Base-by-base conservation (phyloP, 2,329 filamentous ascomycete genomes). In the Penicillium sp. region DNA sequence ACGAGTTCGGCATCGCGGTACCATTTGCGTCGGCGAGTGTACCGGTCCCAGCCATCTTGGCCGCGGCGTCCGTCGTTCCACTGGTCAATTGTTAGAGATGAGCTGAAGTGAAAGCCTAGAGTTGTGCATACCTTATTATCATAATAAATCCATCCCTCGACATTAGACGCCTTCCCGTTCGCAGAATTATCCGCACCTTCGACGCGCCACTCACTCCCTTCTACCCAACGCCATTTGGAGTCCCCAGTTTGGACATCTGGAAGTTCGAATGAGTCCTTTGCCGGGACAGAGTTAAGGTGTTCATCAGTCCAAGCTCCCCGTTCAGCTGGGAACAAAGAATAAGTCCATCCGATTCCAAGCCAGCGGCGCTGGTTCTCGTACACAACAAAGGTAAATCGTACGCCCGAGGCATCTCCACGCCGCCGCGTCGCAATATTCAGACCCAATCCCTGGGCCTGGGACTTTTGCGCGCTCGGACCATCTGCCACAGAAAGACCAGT, bases 351-450 rank as follows among this genome's bases (percentile, higher is more conserved):
- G 10, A 99, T 82, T 1, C 92, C 93, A 3, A 99, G 77, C 94
- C 94, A 99, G 46, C 94, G 84, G 34, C 94, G 84, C 72, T 99
- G 94, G 63, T 99, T 99, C 70, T 99, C 94, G 66, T 92, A 97
- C 2, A 99, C 81, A 41, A 94, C 92, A 58, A 99, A 99, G 0
- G 94, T 99, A 66, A 99, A 99, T 37, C 91, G 89, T 12, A 99
- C 90, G 1, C 92, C 91, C 0, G 91, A 84, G 4, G 88, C 87
- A 57, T 72, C 64, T 56, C 76, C 61, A 40, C 70, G 65, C 48
- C 70, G 69, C 46, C 64, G 69, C 17, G 78, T 77, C 13, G 77
- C 75, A 26, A 81, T 72, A 46, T 78, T 76, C 24, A 78, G 73
- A 1, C 72, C 70, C 58, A 74, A 75, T 32, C 78, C 76, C 51